phyloP scores from a whole-genome alignment of 805 yeast species.

The Teunomyces tritomae region DNA sequence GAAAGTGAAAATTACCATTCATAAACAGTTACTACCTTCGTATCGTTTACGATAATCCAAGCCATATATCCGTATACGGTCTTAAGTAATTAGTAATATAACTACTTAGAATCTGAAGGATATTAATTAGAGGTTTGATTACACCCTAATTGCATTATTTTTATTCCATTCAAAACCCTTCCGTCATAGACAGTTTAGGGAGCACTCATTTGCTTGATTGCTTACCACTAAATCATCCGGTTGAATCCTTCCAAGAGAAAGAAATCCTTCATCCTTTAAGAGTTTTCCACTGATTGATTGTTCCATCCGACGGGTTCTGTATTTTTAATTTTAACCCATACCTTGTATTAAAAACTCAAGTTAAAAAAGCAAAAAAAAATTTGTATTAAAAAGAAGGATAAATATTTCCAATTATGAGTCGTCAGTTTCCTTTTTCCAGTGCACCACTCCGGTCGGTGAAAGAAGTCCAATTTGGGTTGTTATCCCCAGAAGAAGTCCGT shows the following conservation, averaged over 20 bases:
- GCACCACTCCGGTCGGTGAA: constrained; percentile 97
- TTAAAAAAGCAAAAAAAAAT: constrained; percentile 8
- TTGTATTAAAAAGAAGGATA: constrained; percentile 11
- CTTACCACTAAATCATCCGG: constrained; percentile 7
- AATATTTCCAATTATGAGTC: constrained; percentile 33
- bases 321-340: not conserved
- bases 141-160: constrained; percentile 2
- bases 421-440: constrained; percentile 85
- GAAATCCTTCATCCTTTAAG: not conserved
- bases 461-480: constrained; percentile 97
- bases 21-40: not conserved
- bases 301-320: not conserved
- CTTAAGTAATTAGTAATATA: constrained; percentile 3
- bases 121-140: constrained; percentile 3
- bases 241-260: not conserved
- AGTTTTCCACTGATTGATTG: constrained; percentile 1
- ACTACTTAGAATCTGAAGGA: constrained; percentile 4
- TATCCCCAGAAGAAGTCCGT: constrained; percentile 93
- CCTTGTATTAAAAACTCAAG: constrained; percentile 1
- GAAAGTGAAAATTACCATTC: constrained; percentile 1
- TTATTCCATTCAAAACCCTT: not conserved
- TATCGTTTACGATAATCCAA: constrained; percentile 3
- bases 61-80: constrained; percentile 4
- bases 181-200: constrained; percentile 1
- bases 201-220: constrained; percentile 37